Percentiles rank a stretch among this genome's conserved stretches.
These are phyloP conservation scores for Boletus albobrunnescens DNA, from an alignment of 1,284 basidiomycete genomes.

Conservation along the genomic window DNA sequence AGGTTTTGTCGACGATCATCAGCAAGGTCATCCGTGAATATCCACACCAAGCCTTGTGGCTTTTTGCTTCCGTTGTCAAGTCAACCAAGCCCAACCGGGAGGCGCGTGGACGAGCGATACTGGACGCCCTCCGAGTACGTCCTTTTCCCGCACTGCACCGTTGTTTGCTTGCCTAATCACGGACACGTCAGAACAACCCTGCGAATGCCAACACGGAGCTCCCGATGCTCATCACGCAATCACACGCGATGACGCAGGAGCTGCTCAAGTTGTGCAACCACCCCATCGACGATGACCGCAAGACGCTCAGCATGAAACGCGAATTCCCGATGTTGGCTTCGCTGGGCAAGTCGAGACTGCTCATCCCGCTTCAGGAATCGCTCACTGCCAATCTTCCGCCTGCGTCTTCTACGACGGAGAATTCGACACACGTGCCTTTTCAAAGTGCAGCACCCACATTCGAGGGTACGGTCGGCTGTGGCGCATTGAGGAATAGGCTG, in stretches of 20 bases:
- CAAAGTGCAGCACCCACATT: constrained; percentile 77
- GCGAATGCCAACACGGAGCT: constrained; percentile 39
- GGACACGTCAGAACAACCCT: constrained; percentile 39
- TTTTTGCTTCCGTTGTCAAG: constrained; percentile 85
- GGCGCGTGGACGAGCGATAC: constrained; percentile 59
- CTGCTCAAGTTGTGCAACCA: constrained; percentile 67
- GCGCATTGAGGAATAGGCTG: not conserved
- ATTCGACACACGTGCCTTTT: constrained; percentile 79
- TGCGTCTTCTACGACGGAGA: constrained; percentile 49
- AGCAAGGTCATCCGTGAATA: constrained; percentile 73
- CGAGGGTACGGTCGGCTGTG: constrained; percentile 45
- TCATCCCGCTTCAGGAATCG: constrained; percentile 92
- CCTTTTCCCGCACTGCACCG: not conserved
- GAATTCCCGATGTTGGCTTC: constrained; percentile 61
- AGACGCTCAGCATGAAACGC: constrained; percentile 55
- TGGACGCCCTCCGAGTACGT: constrained; percentile 64
- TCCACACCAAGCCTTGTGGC: constrained; percentile 92
- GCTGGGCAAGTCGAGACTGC: constrained; percentile 63
- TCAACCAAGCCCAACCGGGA: constrained; percentile 71
- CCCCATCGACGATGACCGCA: constrained; percentile 47
- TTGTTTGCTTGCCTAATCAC: not conserved
- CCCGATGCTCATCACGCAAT: constrained; percentile 52
- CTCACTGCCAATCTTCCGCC: constrained; percentile 87
- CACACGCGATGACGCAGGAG: constrained; percentile 61
- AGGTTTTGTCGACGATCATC: constrained; percentile 69